Percentiles rank a stretch among this genome's conserved stretches.
These are phyloP conservation scores for Cordyceps tenuipes DNA, from an alignment of 2,329 filamentous ascomycete genomes.

Conservation along the genomic window DNA sequence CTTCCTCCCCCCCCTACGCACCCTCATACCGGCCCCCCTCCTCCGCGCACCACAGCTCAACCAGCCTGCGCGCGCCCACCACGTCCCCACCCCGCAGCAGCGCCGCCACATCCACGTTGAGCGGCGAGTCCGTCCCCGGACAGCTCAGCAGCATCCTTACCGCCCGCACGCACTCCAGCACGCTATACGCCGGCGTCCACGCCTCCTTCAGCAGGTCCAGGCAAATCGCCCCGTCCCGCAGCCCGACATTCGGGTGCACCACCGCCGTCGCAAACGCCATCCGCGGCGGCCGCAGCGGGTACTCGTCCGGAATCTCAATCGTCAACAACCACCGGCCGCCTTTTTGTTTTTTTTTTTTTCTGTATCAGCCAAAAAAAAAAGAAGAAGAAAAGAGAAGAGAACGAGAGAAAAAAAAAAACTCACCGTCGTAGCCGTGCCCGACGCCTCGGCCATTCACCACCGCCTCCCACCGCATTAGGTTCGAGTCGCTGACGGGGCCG, in stretches of 20 bases:
- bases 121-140: conserved; percentile 64
- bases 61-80: conserved; percentile 59
- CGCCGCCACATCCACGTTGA: conserved; percentile 72
- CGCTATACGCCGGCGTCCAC: conserved; percentile 82
- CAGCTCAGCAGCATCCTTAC: conserved; percentile 57
- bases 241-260: conserved; percentile 71
- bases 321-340: conserved; percentile 73
- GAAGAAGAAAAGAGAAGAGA: too few species aligned
- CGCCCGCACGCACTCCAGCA: conserved; percentile 64
- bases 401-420: conserved; percentile 17
- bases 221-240: conserved; percentile 79
- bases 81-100: conserved; percentile 60
- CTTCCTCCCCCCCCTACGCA: conserved; percentile 13
- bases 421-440: conserved; percentile 49
- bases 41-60: conserved; percentile 58
- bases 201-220: conserved; percentile 72
- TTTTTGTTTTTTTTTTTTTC: too few species aligned
- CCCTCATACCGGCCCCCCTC: conserved; percentile 29
- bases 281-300: conserved; percentile 69
- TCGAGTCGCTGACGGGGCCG: conserved; percentile 44
- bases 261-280: conserved; percentile 78
- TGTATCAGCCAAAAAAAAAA: too few species aligned
- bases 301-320: conserved; percentile 67
- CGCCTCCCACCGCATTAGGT: conserved; percentile 50
- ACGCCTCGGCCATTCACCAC: conserved; percentile 52